A percentile compares a stretch with the other conserved stretches of the same genome.
These are phyloP conservation scores for Eucalyptus globulus DNA, from an alignment of 345 rosid species.

Conservation along the genomic window DNA sequence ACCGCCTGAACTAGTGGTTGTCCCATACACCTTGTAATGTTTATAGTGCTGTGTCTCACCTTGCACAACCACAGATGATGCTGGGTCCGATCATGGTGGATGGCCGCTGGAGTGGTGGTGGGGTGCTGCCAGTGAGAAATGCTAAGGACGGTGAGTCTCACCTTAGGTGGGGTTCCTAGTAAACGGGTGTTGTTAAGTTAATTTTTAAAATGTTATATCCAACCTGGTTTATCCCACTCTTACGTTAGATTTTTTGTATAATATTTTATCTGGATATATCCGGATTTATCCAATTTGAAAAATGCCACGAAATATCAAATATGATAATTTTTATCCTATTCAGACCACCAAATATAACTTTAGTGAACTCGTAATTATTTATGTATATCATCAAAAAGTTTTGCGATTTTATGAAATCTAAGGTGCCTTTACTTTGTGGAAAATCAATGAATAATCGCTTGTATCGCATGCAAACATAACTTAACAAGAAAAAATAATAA, in stretches of 20 bases:
- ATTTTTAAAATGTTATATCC: too few relatives aligned
- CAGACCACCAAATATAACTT: rapidly evolving
- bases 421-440: neutral
- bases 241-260: too few relatives aligned
- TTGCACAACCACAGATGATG: too few relatives aligned
- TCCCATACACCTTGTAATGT: too few relatives aligned
- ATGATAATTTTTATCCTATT: neutral
- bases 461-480: too few relatives aligned
- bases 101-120: neutral
- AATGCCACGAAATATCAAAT: rapidly evolving
- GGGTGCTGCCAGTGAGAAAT: neutral
- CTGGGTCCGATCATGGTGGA: too few relatives aligned
- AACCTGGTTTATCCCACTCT: too few relatives aligned
- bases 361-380: neutral
- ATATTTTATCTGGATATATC: too few relatives aligned
- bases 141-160: neutral
- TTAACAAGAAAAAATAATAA: too few relatives aligned
- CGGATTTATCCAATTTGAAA: rapidly evolving
- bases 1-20: too few relatives aligned
- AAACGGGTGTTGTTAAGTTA: neutral
- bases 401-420: neutral
- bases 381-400: neutral
- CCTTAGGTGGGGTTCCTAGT: neutral
- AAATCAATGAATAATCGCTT: too few relatives aligned
- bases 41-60: too few relatives aligned